A percentile compares a stretch with the other conserved stretches of the same genome.
Evolutionary conservation across 2,329 filamentous ascomycete genomes (phyloP).

Genomic region (Aspergillus fijiensis): DNA sequence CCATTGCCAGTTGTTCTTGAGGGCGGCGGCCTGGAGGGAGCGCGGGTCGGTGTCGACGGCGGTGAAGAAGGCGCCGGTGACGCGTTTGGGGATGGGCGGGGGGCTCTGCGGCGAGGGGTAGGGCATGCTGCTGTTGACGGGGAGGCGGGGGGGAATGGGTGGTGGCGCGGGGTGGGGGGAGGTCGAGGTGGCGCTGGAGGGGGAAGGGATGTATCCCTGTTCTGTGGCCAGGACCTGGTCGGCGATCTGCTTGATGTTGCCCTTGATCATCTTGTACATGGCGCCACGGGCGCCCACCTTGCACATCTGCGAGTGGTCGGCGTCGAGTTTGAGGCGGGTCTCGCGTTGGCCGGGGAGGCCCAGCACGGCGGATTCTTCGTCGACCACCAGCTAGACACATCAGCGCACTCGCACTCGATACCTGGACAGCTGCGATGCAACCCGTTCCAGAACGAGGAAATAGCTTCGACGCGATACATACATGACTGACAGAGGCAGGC

Average conservation of each 20-base stretch:
- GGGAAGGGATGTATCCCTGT: conserved; percentile 31
- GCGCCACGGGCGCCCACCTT: conserved; percentile 30
- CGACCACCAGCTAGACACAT: conserved; percentile 32
- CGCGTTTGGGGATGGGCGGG: conserved; percentile 9
- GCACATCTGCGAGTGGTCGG: conserved; percentile 39
- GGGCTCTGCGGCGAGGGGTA: conserved; percentile 21
- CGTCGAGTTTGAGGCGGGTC: conserved; percentile 37
- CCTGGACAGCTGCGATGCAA: no score
- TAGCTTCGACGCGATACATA: conserved; percentile 14
- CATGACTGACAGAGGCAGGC: conserved; percentile 33
- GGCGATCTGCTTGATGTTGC: conserved; percentile 35
- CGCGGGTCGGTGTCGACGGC: conserved; percentile 29
- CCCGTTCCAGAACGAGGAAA: no score
- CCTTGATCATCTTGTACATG: conserved; percentile 34
- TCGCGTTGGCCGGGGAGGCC: conserved; percentile 35
- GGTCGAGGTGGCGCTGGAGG: not conserved
- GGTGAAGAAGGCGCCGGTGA: conserved; percentile 23
- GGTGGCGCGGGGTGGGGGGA: conserved; percentile 23
- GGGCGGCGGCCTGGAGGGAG: conserved; percentile 26
- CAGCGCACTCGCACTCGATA: not conserved
- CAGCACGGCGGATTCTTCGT: conserved; percentile 38
- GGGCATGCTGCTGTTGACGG: conserved; percentile 29
- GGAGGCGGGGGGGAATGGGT: conserved; percentile 29
- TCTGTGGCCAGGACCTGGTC: conserved; percentile 32
- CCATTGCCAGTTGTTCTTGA: conserved; percentile 30